A percentile compares a stretch with the other conserved stretches of the same genome.
These are phyloP conservation scores for Leptographium wingfieldii DNA, from an alignment of 2,329 filamentous ascomycete genomes.

Conservation along the genomic window DNA sequence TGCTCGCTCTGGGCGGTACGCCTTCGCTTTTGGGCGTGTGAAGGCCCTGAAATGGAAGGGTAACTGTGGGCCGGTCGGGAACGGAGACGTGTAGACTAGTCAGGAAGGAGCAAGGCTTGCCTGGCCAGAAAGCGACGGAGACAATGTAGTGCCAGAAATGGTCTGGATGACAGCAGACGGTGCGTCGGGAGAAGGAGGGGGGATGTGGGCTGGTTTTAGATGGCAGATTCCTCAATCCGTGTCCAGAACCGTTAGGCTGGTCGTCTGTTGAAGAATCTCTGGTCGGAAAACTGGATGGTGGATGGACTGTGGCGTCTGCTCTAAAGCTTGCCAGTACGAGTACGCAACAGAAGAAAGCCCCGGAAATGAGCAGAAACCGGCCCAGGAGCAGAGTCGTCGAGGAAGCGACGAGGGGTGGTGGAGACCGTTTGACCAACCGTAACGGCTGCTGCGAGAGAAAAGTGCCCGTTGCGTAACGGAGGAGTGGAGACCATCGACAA, in stretches of 20 bases:
- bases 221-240: not conserved
- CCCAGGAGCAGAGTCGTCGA: not conserved
- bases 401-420: not conserved
- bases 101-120: constrained; percentile 1
- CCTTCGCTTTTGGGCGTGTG: not conserved
- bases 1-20: not conserved
- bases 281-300: no score
- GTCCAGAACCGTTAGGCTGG: not conserved
- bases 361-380: not conserved
- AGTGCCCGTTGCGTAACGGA: constrained; percentile 11
- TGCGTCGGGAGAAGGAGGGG: not conserved
- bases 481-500: not conserved
- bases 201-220: not conserved
- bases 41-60: constrained; percentile 7
- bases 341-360: not conserved
- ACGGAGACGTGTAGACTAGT: constrained; percentile 8
- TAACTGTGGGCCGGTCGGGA: constrained; percentile 13
- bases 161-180: not conserved
- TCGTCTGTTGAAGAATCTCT: not conserved
- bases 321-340: not conserved
- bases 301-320: not conserved
- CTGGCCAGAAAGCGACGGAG: constrained; percentile 3
- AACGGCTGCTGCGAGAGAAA: not conserved
- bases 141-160: constrained; percentile 1
- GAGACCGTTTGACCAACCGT: not conserved